Base-by-base conservation (phyloP, 148 eudicot genomes). In the Heliosperma pusillum region DNA sequence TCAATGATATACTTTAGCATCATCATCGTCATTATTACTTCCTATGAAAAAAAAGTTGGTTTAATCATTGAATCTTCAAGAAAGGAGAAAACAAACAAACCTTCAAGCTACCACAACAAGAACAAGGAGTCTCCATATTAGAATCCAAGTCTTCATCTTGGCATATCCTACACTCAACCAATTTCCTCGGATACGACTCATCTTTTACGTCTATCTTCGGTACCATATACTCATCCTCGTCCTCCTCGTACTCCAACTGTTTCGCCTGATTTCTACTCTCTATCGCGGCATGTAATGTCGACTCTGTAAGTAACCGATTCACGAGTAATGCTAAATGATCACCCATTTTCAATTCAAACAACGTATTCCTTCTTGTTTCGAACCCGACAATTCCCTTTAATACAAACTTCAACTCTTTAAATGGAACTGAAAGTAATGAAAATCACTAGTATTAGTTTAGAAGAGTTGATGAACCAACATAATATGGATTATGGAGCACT, bases 71-170 rank as follows among this genome's bases (percentile, higher is more conserved):
- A 42, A 42, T 22, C 29, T 22, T 22, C 20, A 9, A 9, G 17
- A 22, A 45, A 66, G 16, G 15, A 6, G 6, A 50, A 50, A 13
- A 25, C 22, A 69, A 47, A 70, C 52, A 45, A 71, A 80, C 83
- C 99, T 96, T 92, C 83, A 96, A 90, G 83, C 97, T 96, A 56
- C 99, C 99, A 85, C 86, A 82, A 78, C 99, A 96, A 72, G 91
- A 89, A 81, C 99, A 96, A 85, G 99, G 99, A 12, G 90, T 78
- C 78, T 96, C 97, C 97, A 96, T 89, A 33, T 86, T 87, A 4
- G 88, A 89, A 81, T 90, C 92, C 45, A 81, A 78, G 76, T 86
- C 99, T 75, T 96, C 99, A 76, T 90, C 99, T 67, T 90, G 99
- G 67, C 99, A 96, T 81, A 96, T 96, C 83, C 97, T 90, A 75